phyloP scores from a whole-genome alignment of 1,284 basidiomycete genomes.

The Cutaneotrichosporon sp. region DNA sequence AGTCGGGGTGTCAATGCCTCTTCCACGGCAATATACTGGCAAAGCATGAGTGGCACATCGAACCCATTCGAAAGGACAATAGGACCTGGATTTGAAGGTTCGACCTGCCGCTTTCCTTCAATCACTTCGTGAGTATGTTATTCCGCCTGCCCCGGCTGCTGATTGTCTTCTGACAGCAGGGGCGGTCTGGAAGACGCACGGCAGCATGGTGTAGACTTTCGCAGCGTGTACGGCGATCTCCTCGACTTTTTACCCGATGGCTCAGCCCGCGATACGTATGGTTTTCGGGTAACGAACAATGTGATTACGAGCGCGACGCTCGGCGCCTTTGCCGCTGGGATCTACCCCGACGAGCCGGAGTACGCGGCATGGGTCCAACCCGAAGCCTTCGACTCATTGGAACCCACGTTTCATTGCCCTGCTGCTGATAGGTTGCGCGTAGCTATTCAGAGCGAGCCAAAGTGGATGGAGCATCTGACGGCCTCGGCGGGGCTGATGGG shows the following conservation, averaged over 20 bases:
- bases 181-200: conserved; percentile 31
- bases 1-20: conserved; percentile 18
- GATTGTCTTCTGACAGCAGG: conserved; percentile 11
- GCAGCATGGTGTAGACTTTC: conserved; percentile 33
- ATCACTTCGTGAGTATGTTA: conserved; percentile 32
- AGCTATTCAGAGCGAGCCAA: conserved; percentile 14
- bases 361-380: conserved; percentile 27
- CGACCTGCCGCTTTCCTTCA: conserved; percentile 36
- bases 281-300: conserved; percentile 40
- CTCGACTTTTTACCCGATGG: conserved; percentile 31
- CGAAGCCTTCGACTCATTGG: conserved; percentile 32
- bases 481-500: conserved; percentile 17
- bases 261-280: conserved; percentile 23
- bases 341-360: conserved; percentile 29
- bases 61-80: conserved; percentile 34
- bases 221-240: conserved; percentile 29
- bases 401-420: conserved; percentile 27
- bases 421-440: conserved; percentile 11
- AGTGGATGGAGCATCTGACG: conserved; percentile 31
- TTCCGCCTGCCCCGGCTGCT: not conserved
- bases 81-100: conserved; percentile 33
- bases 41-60: conserved; percentile 18
- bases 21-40: conserved; percentile 31
- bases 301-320: conserved; percentile 38
- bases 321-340: conserved; percentile 26